Conservation (phyloP, 257 asterid species). For the Parsonsia alboflavescens region DNA sequence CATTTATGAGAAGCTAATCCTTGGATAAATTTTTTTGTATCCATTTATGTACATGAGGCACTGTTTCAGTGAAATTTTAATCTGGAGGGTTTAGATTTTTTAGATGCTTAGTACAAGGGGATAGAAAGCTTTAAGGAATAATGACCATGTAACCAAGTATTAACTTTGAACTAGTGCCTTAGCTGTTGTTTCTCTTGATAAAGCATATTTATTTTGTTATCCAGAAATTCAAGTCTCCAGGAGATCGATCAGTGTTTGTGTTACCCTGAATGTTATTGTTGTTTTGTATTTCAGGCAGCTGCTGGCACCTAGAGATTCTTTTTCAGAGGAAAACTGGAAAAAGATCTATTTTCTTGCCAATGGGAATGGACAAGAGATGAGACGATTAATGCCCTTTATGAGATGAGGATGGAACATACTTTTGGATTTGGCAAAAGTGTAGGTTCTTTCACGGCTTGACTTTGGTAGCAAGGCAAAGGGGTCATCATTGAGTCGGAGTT, state of each 20-base stretch:
- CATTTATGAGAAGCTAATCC: not conserved
- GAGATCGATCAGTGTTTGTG: too few species aligned
- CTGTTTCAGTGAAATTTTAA: too few species aligned
- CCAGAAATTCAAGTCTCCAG: not conserved
- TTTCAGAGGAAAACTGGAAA: slow-evolving; percentile 91
- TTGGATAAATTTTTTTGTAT: too few species aligned
- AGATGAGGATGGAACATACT: slow-evolving; percentile 31
- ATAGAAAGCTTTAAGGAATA: not conserved
- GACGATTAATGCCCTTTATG: slow-evolving; percentile 82
- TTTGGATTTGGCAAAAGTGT: not conserved
- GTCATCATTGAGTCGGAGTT: too few species aligned
- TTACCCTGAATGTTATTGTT: not conserved
- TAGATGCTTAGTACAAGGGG: not conserved
- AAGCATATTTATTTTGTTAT: not conserved
- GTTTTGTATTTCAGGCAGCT: slow-evolving; percentile 62
- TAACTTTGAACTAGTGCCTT: not conserved
- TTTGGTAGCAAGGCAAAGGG: too few species aligned
- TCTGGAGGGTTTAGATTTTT: not conserved
- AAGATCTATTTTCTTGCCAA: slow-evolving; percentile 80
- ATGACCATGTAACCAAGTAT: not conserved
- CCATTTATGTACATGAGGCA: too few species aligned
- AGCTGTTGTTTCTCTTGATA: not conserved
- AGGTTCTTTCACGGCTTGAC: not conserved
- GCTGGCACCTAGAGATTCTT: slow-evolving; percentile 63
- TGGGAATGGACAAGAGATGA: slow-evolving; percentile 94